Percentiles rank a stretch among this genome's conserved stretches.
Evolutionary conservation across 176 grass and related monocot species (phyloP).

Genomic region (Eremochloa ophiuroides): DNA sequence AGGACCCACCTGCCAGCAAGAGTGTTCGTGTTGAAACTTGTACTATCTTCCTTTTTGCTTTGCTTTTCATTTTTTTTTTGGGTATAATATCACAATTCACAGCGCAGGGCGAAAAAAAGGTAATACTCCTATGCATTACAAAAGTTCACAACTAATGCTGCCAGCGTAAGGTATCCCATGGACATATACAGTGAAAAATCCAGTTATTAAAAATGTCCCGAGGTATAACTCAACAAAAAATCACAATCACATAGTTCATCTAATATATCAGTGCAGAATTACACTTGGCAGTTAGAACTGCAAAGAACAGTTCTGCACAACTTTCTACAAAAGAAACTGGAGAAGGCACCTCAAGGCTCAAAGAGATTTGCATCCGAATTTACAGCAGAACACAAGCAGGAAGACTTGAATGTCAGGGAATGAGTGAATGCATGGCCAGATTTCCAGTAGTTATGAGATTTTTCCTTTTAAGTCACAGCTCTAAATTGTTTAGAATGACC

Average conservation of each 20-base stretch:
- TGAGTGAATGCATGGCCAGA: neutral
- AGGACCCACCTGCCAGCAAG: neutral
- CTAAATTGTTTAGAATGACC: constrained; percentile 1
- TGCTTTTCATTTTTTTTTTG: neutral
- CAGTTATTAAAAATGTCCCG: neutral
- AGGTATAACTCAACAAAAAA: neutral
- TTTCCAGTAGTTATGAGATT: neutral
- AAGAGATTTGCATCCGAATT: neutral
- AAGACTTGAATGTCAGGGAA: neutral
- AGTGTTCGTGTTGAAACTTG: neutral
- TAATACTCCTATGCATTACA: too few species aligned
- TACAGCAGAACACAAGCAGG: neutral
- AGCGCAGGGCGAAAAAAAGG: neutral
- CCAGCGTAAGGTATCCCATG: neutral
- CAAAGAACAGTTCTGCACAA: constrained; percentile 9
- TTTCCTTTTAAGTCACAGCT: neutral
- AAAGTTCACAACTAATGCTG: too few species aligned
- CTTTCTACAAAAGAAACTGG: neutral
- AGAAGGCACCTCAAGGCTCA: neutral
- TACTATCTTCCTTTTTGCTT: neutral
- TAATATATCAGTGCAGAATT: neutral
- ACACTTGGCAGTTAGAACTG: neutral
- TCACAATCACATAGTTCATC: neutral
- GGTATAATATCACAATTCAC: too few species aligned
- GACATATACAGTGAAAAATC: neutral